Conservation (phyloP, 352 stramenopile species). For the Thalassiosira oceanica region DNA sequence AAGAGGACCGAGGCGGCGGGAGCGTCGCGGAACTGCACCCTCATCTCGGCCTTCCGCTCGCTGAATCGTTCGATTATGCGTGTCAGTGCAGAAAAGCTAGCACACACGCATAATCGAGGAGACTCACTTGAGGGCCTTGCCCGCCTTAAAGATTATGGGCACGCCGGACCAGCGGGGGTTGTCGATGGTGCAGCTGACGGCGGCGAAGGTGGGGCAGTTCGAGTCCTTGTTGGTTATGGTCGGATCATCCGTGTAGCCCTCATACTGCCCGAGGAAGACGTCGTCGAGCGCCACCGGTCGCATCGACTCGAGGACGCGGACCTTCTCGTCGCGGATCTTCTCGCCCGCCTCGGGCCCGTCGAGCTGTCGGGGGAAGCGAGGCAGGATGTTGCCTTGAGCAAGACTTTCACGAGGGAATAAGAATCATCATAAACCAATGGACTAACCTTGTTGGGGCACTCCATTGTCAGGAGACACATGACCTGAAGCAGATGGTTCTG, state of each 20-base stretch:
- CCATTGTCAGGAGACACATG: constrained; percentile 95
- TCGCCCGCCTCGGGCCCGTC: constrained; percentile 74
- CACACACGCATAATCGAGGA: no score
- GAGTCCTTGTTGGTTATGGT: constrained; percentile 90
- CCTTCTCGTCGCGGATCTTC: constrained; percentile 96
- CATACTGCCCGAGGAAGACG: constrained; percentile 97
- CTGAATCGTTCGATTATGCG: no score
- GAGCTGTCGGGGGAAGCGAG: no score
- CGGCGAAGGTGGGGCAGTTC: constrained; percentile 79
- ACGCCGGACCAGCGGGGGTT: constrained; percentile 92
- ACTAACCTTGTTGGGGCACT: constrained; percentile 72
- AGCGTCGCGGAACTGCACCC: constrained; percentile 94
- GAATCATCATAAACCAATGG: constrained; percentile 29
- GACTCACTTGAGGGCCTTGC: no score
- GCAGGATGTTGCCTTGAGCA: no score
- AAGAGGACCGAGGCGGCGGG: constrained; percentile 89
- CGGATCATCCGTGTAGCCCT: constrained; percentile 93
- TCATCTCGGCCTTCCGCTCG: constrained; percentile 95
- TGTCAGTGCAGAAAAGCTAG: no score
- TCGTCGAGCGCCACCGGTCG: constrained; percentile 90
- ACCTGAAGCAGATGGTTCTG: constrained; percentile 98
- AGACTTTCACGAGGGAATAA: no score
- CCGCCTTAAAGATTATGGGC: constrained; percentile 98
- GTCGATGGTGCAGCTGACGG: constrained; percentile 87
- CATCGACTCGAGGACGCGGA: constrained; percentile 96